Base-by-base conservation (phyloP, 2,329 filamentous ascomycete genomes). In the Orbilia quercus region DNA sequence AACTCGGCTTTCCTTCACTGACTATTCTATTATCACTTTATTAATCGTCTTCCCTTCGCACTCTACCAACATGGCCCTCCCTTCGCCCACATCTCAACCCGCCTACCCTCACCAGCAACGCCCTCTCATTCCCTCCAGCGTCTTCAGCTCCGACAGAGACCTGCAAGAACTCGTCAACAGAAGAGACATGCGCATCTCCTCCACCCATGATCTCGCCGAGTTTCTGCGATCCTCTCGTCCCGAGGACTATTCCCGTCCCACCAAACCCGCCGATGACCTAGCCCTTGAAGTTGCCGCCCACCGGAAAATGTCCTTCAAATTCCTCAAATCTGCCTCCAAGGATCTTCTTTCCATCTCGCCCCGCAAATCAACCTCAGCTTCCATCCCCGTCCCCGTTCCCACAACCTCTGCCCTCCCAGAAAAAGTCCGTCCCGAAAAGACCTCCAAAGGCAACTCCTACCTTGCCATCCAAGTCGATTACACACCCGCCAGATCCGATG, bases 391-490 rank as follows among this genome's bases (percentile, higher is more conserved):
- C 14, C 67, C 67, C 3, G 45, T 72, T 11, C 58, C 51, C 22
- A 65, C 67, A 12, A 72, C 67, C 7, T 12, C 50, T 11, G 67
- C 67, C 3, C 36, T 72, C 2, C 67, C 67, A 11, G 67, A 72
- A 12, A 72, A 72, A 40, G 67, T 72, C 3, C 44, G 67, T 16
- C 54, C 59, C 4, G 53, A 72, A 36, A 72, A 72, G 36, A 72
- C 67, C 2, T 65, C 67, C 25, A 73, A 74, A 48, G 77, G 77
- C n/a, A 78, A 76, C 36, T 75, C 76, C 3, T 78, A 78, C 65
- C 74, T 78, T 31, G 75, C 76, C 20, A 78, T 78, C 36, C 76
- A 76, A n/a, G 75, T 78, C 12, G 77, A 78, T 64, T 78, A 78
- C 59, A 75, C 66, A 18, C 65, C 75, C 3, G 72, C 36, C 25